phyloP scores from a whole-genome alignment of 257 asterid species.

The Solanum piurae region DNA sequence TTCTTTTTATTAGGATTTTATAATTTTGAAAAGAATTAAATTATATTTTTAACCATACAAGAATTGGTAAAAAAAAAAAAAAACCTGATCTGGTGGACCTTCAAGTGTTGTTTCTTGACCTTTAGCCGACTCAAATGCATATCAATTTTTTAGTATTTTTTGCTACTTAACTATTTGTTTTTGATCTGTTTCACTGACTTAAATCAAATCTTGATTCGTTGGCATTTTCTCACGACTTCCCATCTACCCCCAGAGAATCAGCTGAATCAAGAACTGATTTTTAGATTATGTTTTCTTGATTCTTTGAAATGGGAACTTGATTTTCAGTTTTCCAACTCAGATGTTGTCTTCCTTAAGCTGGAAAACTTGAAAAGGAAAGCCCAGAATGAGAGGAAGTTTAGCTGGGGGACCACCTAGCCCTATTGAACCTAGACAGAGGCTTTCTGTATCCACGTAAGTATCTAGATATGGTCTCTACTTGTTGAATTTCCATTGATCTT shows the following conservation, averaged over 20 bases:
- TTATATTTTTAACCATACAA: neutral
- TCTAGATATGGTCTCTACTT: neutral
- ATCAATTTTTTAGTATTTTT: neutral
- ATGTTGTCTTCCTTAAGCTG: conserved; percentile 5
- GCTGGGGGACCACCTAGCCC: conserved; percentile 34
- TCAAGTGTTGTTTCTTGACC: neutral
- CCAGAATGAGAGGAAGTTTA: conserved; percentile 42
- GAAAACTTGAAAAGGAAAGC: neutral
- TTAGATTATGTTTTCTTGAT: neutral
- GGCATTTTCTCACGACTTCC: neutral
- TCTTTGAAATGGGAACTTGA: neutral
- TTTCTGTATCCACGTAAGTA: conserved; percentile 32
- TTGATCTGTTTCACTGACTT: neutral
- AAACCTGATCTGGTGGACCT: neutral
- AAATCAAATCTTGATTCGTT: neutral
- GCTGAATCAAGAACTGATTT: neutral
- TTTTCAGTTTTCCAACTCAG: neutral
- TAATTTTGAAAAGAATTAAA: neutral
- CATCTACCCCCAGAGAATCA: neutral
- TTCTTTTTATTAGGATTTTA: neutral
- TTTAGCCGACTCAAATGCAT: neutral
- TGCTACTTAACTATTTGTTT: neutral
- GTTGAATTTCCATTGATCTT: neutral
- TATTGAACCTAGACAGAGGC: conserved; percentile 53
- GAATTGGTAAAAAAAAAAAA: neutral